phyloP scores from a whole-genome alignment of 305 asterid genomes.

The Fraxinus sp. region DNA sequence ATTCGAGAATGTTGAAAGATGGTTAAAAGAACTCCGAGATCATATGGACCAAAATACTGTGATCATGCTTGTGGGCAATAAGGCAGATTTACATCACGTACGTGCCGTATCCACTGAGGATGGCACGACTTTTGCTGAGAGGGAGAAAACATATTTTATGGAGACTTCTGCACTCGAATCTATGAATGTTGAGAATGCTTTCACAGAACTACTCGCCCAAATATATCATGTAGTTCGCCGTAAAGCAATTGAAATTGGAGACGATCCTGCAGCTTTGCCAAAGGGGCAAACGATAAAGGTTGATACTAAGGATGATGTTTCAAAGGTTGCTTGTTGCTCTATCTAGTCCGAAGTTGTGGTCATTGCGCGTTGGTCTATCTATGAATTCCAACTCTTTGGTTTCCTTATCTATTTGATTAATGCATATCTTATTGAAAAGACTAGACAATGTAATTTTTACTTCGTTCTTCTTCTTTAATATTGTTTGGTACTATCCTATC shows the following conservation, averaged over 20 bases:
- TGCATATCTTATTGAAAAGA: not conserved
- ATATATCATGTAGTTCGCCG: slow-evolving; percentile 57
- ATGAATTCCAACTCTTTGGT: not conserved
- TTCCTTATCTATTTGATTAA: not conserved
- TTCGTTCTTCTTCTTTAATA: not conserved
- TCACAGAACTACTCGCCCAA: slow-evolving; percentile 52
- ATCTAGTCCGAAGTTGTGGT: slow-evolving; percentile 4
- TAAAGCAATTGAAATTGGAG: slow-evolving; percentile 57
- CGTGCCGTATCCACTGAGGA: slow-evolving; percentile 62
- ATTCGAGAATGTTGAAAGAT: slow-evolving; percentile 57
- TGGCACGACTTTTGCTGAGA: slow-evolving; percentile 50
- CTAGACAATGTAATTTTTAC: not conserved
- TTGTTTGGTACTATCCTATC: not conserved
- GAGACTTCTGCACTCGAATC: slow-evolving; percentile 68
- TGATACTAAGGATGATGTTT: slow-evolving; percentile 44
- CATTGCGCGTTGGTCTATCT: not conserved
- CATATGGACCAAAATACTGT: slow-evolving; percentile 59
- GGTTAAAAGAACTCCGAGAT: slow-evolving; percentile 67
- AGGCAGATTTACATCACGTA: slow-evolving; percentile 60
- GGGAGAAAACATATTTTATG: slow-evolving; percentile 50
- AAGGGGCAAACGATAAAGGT: slow-evolving; percentile 52
- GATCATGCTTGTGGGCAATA: slow-evolving; percentile 69
- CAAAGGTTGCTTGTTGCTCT: slow-evolving; percentile 42
- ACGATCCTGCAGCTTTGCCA: slow-evolving; percentile 50
- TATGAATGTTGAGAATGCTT: slow-evolving; percentile 57